Evolutionary conservation across 2,329 filamentous ascomycete genomes (phyloP).

Genomic region (Cladophialophora carrionii): DNA sequence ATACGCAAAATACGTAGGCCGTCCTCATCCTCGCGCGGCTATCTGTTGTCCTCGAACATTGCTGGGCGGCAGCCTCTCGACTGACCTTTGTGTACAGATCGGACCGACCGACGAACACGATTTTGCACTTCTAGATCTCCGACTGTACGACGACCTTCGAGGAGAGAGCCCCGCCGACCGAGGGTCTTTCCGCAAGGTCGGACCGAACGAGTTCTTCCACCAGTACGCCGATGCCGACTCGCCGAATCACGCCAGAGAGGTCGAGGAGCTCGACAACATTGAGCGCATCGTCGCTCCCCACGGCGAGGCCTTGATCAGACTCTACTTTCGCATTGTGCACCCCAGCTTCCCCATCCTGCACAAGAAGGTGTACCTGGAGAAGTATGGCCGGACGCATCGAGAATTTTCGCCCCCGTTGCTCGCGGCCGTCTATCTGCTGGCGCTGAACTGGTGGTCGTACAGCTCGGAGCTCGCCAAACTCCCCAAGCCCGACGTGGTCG

Average conservation of each 20-base stretch:
- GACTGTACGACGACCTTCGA: slow-evolving; percentile 38
- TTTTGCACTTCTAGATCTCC: slow-evolving; percentile 37
- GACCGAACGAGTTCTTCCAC: slow-evolving; percentile 37
- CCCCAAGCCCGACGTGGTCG: slow-evolving; percentile 38
- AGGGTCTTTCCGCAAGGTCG: slow-evolving; percentile 39
- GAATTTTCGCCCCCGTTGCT: slow-evolving; percentile 77
- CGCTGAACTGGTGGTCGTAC: slow-evolving; percentile 85
- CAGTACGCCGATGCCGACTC: slow-evolving; percentile 38
- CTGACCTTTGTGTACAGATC: slow-evolving; percentile 24
- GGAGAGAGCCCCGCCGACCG: slow-evolving; percentile 36
- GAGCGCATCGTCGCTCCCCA: slow-evolving; percentile 76
- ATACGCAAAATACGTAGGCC: slow-evolving; percentile 35
- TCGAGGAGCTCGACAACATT: slow-evolving; percentile 48
- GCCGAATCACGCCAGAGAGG: slow-evolving; percentile 35
- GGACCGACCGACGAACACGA: slow-evolving; percentile 40
- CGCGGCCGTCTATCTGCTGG: slow-evolving; percentile 79
- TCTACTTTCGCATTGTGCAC: slow-evolving; percentile 81
- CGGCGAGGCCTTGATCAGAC: slow-evolving; percentile 73
- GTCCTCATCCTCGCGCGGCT: background rate
- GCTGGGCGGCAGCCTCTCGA: background rate
- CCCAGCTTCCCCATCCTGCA: slow-evolving; percentile 81
- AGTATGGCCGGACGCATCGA: slow-evolving; percentile 71
- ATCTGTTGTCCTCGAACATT: background rate
- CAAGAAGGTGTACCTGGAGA: slow-evolving; percentile 77
- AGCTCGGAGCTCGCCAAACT: slow-evolving; percentile 40